Conservation (phyloP, 345 rosid species). For the Sonneratia alba region DNA sequence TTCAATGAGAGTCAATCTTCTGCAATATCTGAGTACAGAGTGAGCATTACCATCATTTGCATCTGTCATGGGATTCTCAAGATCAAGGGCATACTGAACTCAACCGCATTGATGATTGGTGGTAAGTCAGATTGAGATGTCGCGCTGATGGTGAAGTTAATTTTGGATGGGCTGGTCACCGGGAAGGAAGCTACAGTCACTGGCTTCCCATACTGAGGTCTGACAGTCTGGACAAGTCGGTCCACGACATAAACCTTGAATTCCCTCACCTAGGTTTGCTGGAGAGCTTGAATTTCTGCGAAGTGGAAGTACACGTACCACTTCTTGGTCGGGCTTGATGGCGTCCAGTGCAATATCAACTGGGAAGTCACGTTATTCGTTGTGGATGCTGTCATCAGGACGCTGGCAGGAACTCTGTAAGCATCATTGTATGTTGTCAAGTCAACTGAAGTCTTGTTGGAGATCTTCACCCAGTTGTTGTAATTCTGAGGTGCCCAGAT, state of each 20-base stretch:
- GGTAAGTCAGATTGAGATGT: conserved; percentile 1
- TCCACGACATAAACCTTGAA: background rate
- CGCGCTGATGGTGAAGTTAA: background rate
- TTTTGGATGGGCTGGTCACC: background rate
- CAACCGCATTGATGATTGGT: background rate
- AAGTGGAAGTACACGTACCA: conserved; percentile 7
- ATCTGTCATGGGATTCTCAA: background rate
- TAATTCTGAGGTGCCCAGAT: conserved; percentile 2
- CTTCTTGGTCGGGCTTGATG: background rate
- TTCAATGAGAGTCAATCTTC: background rate
- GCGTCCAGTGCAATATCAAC: background rate
- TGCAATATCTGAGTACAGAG: background rate
- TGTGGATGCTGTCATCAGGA: conserved; percentile 4
- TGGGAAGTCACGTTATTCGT: background rate
- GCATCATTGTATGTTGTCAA: conserved; percentile 1
- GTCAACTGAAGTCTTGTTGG: background rate
- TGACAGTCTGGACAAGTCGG: background rate
- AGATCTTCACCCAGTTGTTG: background rate
- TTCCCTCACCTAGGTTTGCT: background rate
- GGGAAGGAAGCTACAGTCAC: conserved; percentile 2
- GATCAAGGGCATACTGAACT: background rate
- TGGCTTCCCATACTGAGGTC: background rate
- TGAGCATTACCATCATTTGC: background rate
- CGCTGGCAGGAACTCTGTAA: conserved; percentile 1
- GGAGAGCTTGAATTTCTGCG: background rate